A percentile compares a stretch with the other conserved stretches of the same genome.
Evolutionary conservation across 768 basidiomycete species (phyloP).

Genomic region (Chiua virens): DNA sequence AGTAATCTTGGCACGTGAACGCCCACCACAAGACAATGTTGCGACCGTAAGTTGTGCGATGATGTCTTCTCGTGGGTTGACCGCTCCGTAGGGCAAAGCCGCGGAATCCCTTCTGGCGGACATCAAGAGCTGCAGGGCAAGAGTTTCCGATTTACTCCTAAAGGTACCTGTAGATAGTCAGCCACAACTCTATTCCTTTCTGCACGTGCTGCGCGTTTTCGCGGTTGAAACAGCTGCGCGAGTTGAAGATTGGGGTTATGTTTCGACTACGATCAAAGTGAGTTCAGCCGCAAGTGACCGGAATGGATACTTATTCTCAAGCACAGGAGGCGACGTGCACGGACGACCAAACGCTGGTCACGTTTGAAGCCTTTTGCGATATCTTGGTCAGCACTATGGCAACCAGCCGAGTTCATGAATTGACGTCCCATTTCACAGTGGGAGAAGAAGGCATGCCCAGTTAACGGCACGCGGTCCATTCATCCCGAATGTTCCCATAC

Average conservation of each 20-base stretch:
- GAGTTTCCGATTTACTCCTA: constrained; percentile 36
- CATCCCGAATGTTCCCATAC: constrained; percentile 2
- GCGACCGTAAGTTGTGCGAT: constrained; percentile 36
- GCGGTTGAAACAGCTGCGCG: constrained; percentile 66
- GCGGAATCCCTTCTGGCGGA: constrained; percentile 47
- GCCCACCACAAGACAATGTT: constrained; percentile 36
- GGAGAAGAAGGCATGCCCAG: constrained; percentile 72
- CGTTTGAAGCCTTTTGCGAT: constrained; percentile 79
- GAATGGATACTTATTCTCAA: constrained; percentile 15
- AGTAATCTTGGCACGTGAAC: constrained; percentile 52
- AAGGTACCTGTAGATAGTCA: constrained; percentile 48
- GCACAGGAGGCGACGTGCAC: constrained; percentile 54
- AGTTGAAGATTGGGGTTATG: constrained; percentile 62
- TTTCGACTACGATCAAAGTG: constrained; percentile 56
- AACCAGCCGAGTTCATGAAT: neutral
- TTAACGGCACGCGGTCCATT: constrained; percentile 50
- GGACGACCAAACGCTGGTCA: constrained; percentile 52
- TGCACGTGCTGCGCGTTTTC: constrained; percentile 69
- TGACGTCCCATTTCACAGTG: constrained; percentile 48
- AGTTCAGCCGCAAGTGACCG: constrained; percentile 13
- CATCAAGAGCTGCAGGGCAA: constrained; percentile 50
- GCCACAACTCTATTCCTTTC: constrained; percentile 58
- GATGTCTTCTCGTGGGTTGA: constrained; percentile 6
- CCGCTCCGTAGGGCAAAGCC: constrained; percentile 23
- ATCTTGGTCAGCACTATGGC: constrained; percentile 46